Evolutionary conservation across 148 eudicot species (phyloP), one percentile per base, ranked within the genome.

Genomic region (Fallopia convolvulus): DNA sequence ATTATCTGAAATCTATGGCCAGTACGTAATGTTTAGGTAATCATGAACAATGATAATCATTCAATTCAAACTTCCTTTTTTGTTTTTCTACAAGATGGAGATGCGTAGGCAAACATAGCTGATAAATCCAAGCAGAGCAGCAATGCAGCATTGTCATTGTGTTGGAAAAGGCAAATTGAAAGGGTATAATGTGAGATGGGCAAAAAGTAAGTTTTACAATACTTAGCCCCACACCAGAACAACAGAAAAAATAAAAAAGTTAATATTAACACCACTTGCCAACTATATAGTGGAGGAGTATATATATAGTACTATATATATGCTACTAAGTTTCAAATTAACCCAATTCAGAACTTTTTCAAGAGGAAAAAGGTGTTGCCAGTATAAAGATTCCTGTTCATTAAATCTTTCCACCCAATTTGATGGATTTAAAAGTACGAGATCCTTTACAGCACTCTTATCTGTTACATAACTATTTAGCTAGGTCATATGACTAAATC

Each of bases 11-110:
- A 68, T 68, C 72, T 68, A 68, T 68, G 72, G 72, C 72, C 72
- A 68, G 72, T 68, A 68, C 72, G 72, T 68, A 68, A 68, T 68
- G 72, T 68, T 68, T 68, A 68, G 72, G 72, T 68, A 68, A 68
- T 68, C 44, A 68, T 68, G 72, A 68, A 68, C 44, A 68, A 68
- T 68, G 21, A 68, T 68, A 66, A 68, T 36, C n/a, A 58, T 58
- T 9, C 13, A 26, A 33, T 61, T 61, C 70, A 61, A 61, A 61
- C 33, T 30, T 30, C 14, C 26, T 61, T 23, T 61, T 33, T 36
- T 5, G 3, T 6, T 2, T 39, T 14, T 36, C 18, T 30, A 23
- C 12, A 12, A 32, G 39, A 30, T 58, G 63, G 63, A 56, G 63
- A n/a, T 20, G 30, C 65, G 15, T 26, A 63, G 42, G 17, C 44